Conservation (phyloP, 2,329 filamentous ascomycete species). For the Byssoonygena ceratinophila region DNA sequence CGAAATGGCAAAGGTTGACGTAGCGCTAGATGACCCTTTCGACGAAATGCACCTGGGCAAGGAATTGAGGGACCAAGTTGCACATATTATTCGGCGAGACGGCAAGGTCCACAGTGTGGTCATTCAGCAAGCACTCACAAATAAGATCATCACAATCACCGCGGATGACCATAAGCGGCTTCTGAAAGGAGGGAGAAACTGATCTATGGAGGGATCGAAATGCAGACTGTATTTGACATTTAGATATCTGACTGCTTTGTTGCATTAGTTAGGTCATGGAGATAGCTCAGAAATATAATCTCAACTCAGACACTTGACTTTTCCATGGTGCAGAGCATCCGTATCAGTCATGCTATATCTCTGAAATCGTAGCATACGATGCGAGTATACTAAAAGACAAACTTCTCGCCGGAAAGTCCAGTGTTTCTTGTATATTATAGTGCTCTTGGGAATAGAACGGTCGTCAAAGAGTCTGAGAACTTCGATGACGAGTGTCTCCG, state of each 20-base stretch:
- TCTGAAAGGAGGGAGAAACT: background rate
- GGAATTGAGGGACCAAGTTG: background rate
- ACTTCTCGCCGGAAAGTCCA: too few relatives aligned
- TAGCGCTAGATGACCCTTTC: background rate
- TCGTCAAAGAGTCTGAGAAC: too few relatives aligned
- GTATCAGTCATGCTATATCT: background rate
- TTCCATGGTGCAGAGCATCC: too few relatives aligned
- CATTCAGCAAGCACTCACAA: background rate
- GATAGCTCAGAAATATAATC: too few relatives aligned
- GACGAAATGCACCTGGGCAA: background rate
- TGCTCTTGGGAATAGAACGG: too few relatives aligned
- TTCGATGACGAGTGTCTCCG: too few relatives aligned
- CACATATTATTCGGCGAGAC: background rate
- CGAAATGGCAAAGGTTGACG: background rate
- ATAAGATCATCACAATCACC: background rate
- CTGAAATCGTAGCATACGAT: too few relatives aligned
- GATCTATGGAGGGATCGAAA: background rate
- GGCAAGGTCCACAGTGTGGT: background rate
- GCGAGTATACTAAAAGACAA: too few relatives aligned
- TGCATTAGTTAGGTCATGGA: too few relatives aligned
- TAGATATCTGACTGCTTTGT: too few relatives aligned
- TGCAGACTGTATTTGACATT: too few relatives aligned
- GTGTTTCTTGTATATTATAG: too few relatives aligned
- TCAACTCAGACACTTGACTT: background rate
- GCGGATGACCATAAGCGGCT: background rate